Evolutionary conservation across 2,329 filamentous ascomycete species (phyloP).

Genomic region (Epichloe bromicola): DNA sequence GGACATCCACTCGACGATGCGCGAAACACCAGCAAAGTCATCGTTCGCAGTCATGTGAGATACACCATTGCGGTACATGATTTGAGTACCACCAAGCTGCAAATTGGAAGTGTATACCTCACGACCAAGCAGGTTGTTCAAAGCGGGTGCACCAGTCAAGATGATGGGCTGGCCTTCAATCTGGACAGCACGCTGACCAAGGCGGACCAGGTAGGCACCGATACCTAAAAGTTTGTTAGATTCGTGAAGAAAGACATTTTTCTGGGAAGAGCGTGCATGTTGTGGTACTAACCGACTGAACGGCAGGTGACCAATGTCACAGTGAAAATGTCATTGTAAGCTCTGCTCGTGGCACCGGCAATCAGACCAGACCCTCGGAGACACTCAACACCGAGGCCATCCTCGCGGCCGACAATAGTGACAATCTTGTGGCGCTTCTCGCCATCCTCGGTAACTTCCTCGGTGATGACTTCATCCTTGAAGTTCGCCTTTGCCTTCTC

Average conservation of each 20-base stretch:
- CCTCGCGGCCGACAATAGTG: constrained; percentile 84
- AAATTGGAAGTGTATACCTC: constrained; percentile 99
- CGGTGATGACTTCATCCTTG: constrained; percentile 62
- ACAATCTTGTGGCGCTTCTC: constrained; percentile 90
- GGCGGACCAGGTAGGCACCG: constrained; percentile 94
- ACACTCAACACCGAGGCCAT: constrained; percentile 95
- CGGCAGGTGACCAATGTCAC: constrained; percentile 94
- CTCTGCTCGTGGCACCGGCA: constrained; percentile 89
- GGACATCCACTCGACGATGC: constrained; percentile 97
- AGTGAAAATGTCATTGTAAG: constrained; percentile 98
- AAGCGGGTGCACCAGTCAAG: constrained; percentile 87
- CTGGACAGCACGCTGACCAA: constrained; percentile 96
- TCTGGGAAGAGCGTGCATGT: neutral
- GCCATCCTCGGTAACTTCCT: constrained; percentile 72
- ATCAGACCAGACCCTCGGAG: constrained; percentile 94
- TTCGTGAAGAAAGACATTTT: neutral
- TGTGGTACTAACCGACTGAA: constrained; percentile 63
- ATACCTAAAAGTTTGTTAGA: constrained; percentile 45
- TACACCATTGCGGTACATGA: constrained; percentile 99
- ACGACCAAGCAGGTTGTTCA: constrained; percentile 95
- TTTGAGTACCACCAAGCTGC: constrained; percentile 98
- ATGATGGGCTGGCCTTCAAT: constrained; percentile 99
- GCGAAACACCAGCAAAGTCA: constrained; percentile 93
- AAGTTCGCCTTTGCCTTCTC: constrained; percentile 78
- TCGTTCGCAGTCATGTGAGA: constrained; percentile 97